phyloP scores from a whole-genome alignment of 768 basidiomycete species.

The Xerocomellus amylosporus region DNA sequence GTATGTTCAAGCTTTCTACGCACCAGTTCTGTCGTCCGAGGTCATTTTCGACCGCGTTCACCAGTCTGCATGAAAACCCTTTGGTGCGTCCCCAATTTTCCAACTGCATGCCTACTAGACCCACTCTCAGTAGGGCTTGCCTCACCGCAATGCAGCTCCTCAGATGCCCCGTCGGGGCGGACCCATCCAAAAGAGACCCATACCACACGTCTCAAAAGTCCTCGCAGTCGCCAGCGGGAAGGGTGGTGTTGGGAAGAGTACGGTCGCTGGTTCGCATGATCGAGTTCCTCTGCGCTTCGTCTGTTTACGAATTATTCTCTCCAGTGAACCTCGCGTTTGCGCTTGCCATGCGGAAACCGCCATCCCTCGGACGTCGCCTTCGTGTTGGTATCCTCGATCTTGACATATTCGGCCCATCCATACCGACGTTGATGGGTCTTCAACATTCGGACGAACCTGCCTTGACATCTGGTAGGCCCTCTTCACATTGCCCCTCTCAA shows the following conservation, averaged over 20 bases:
- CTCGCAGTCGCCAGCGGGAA: slow-evolving; percentile 90
- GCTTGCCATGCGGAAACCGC: slow-evolving; percentile 48
- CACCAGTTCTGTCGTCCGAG: slow-evolving; percentile 2
- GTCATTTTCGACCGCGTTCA: slow-evolving; percentile 15
- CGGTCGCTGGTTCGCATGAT: slow-evolving; percentile 67
- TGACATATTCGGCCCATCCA: slow-evolving; percentile 93
- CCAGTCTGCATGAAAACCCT: slow-evolving; percentile 50
- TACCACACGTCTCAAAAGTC: slow-evolving; percentile 76
- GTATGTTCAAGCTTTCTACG: slow-evolving; percentile 11
- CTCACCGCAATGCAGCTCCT: slow-evolving; percentile 39
- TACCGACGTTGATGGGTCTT: slow-evolving; percentile 91
- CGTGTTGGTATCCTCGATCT: slow-evolving; percentile 89
- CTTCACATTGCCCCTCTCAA: not conserved
- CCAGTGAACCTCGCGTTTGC: slow-evolving; percentile 81
- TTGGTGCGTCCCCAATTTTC: slow-evolving; percentile 38
- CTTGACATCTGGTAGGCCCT: slow-evolving; percentile 61
- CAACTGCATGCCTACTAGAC: slow-evolving; percentile 7
- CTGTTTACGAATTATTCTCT: slow-evolving; percentile 7
- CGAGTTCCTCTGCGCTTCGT: not conserved
- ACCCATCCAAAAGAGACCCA: slow-evolving; percentile 50
- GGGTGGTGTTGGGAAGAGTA: slow-evolving; percentile 95
- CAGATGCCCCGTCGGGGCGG: slow-evolving; percentile 60
- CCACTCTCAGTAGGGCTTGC: slow-evolving; percentile 33
- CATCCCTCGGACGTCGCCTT: slow-evolving; percentile 38
- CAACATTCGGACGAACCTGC: slow-evolving; percentile 74